Conservation (phyloP, 2,329 filamentous ascomycete species). For the Colletotrichum phormii region DNA sequence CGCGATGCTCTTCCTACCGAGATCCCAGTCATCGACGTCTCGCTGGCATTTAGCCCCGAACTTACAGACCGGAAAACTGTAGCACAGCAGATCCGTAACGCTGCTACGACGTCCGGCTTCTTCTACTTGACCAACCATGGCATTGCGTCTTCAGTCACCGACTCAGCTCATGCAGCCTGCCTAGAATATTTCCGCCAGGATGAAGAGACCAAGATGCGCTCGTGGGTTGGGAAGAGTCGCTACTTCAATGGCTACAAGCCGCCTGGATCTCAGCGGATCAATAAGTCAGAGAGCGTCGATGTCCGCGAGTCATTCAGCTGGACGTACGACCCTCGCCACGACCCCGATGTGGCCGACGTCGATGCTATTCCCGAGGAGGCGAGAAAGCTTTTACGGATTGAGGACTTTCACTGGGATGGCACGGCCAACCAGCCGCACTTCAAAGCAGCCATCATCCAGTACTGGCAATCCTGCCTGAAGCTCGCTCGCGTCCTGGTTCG, state of each 20-base stretch:
- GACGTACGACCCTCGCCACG: slow-evolving; percentile 64
- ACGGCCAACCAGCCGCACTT: slow-evolving; percentile 61
- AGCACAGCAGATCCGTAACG: slow-evolving; percentile 54
- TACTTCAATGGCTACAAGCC: slow-evolving; percentile 62
- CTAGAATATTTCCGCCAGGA: slow-evolving; percentile 62
- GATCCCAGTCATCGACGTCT: slow-evolving; percentile 66
- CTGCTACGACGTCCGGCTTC: slow-evolving; percentile 64
- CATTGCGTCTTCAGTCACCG: slow-evolving; percentile 47
- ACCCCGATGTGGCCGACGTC: slow-evolving; percentile 57
- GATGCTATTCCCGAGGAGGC: slow-evolving; percentile 56
- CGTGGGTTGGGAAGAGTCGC: slow-evolving; percentile 49
- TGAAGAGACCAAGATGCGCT: slow-evolving; percentile 53
- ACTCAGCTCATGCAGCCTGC: slow-evolving; percentile 47
- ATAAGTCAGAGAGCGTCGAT: slow-evolving; percentile 61
- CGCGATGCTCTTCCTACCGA: slow-evolving; percentile 54
- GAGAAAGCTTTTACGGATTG: slow-evolving; percentile 54
- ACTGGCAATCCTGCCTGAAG: slow-evolving; percentile 60
- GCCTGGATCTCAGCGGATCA: slow-evolving; percentile 57
- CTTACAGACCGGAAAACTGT: slow-evolving; percentile 51
- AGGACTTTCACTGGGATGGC: slow-evolving; percentile 65
- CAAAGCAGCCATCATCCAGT: slow-evolving; percentile 56
- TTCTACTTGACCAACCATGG: slow-evolving; percentile 67
- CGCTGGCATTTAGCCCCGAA: slow-evolving; percentile 50
- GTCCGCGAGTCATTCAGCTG: slow-evolving; percentile 63
- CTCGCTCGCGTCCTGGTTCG: slow-evolving; percentile 63